A percentile compares a stretch with the other conserved stretches of the same genome.
Evolutionary conservation across 352 stramenopile genomes (phyloP).

Genomic region (Globisporangium yorkense): DNA sequence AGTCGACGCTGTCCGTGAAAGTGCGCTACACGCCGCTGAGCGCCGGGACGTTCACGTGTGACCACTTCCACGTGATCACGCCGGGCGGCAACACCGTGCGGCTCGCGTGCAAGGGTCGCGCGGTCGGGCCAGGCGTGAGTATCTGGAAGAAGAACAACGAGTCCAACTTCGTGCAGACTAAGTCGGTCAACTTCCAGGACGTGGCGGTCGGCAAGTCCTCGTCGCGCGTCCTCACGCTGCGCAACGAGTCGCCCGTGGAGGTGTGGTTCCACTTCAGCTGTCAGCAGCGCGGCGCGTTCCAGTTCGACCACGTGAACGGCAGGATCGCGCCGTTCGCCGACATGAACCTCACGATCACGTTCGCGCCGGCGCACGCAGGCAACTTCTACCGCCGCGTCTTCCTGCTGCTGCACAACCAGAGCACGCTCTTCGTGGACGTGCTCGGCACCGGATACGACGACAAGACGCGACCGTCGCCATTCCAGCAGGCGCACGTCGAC

Average conservation of each 20-base stretch:
- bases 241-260: conserved; percentile 70
- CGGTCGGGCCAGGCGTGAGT: conserved; percentile 51
- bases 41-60: conserved; percentile 84
- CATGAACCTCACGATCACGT: conserved; percentile 76
- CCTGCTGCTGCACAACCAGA: conserved; percentile 81
- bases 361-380: conserved; percentile 58
- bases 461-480: conserved; percentile 85
- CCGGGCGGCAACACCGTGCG: conserved; percentile 81
- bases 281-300: conserved; percentile 74
- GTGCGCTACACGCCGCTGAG: conserved; percentile 80
- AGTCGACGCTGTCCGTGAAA: conserved; percentile 60
- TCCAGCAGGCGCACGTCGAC: conserved; percentile 90
- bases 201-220: conserved; percentile 50
- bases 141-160: conserved; percentile 82
- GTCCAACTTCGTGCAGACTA: conserved; percentile 60
- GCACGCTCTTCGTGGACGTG: conserved; percentile 80
- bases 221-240: conserved; percentile 76
- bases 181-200: conserved; percentile 89
- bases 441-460: conserved; percentile 88
- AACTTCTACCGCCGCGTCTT: conserved; percentile 93
- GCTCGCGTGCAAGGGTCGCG: conserved; percentile 67
- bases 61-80: conserved; percentile 88
- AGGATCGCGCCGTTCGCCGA: conserved; percentile 78
- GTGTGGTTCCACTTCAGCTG: conserved; percentile 77
- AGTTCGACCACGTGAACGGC: conserved; percentile 75